Conservation (phyloP, 345 rosid genomes). For the Sonneratia caseolaris region DNA sequence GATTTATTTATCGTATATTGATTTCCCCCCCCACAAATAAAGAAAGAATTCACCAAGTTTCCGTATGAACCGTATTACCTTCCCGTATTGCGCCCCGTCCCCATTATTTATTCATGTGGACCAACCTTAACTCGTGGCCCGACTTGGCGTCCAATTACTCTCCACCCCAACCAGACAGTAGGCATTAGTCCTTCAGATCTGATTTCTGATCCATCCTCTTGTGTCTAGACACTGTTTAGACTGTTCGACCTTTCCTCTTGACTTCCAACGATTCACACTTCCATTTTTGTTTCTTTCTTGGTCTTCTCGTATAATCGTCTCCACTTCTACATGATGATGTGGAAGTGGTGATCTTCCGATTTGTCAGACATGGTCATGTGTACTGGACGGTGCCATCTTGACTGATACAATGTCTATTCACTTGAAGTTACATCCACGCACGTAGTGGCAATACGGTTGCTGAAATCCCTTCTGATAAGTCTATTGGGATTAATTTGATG, state of each 20-base stretch:
- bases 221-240: neutral
- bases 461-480: too few species aligned
- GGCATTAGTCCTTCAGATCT: neutral
- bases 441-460: too few species aligned
- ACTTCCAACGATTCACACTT: neutral
- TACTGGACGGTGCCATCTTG: too few species aligned
- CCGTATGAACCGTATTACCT: constrained; percentile 5
- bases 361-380: too few species aligned
- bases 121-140: neutral
- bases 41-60: neutral
- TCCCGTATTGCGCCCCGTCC: constrained; percentile 3
- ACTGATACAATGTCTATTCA: too few species aligned
- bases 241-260: neutral
- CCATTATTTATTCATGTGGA: neutral
- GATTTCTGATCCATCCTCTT: neutral
- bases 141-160: neutral
- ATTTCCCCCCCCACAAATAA: neutral
- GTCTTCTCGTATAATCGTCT: too few species aligned
- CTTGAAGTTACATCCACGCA: too few species aligned
- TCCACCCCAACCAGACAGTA: too few species aligned
- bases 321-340: too few species aligned
- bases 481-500: too few species aligned
- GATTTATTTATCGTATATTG: neutral
- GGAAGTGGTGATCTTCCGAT: too few species aligned
- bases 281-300: neutral